Conservation (phyloP, 2,329 filamentous ascomycete genomes). For the Endothia cerciana region DNA sequence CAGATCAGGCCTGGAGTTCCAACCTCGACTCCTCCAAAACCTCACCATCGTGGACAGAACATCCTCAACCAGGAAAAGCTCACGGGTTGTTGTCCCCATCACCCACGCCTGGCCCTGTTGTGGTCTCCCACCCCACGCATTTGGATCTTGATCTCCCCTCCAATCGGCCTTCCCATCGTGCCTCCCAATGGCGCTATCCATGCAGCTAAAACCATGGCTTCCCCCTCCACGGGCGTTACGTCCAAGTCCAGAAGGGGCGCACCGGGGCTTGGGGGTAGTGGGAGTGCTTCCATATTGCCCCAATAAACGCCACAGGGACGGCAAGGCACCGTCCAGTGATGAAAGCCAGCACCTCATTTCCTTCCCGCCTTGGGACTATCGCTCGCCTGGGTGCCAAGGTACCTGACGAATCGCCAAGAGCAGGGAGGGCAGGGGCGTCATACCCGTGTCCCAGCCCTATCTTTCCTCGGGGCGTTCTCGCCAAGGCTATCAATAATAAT, state of each 20-base stretch:
- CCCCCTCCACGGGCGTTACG: not conserved
- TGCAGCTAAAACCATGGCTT: constrained; percentile 8
- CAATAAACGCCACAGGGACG: not conserved
- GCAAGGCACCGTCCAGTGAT: not conserved
- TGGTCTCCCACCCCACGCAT: not conserved
- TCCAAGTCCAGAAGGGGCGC: not conserved
- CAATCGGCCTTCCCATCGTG: not conserved
- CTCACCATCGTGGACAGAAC: no score
- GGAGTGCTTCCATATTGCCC: not conserved
- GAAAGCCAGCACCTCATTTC: not conserved
- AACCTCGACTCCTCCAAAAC: no score
- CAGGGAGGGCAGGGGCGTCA: not conserved
- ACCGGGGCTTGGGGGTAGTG: not conserved
- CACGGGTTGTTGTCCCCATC: not conserved
- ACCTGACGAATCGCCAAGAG: not conserved
- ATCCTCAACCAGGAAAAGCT: no score
- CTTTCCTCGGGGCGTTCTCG: not conserved
- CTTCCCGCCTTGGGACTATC: not conserved
- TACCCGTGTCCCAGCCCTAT: not conserved
- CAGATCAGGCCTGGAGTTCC: no score
- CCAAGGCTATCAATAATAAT: not conserved
- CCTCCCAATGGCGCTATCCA: not conserved
- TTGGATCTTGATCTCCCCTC: not conserved
- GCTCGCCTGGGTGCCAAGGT: not conserved
- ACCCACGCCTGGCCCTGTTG: not conserved